Conservation (phyloP, 176 grass and related monocot genomes). For the Oryza coarctata region DNA sequence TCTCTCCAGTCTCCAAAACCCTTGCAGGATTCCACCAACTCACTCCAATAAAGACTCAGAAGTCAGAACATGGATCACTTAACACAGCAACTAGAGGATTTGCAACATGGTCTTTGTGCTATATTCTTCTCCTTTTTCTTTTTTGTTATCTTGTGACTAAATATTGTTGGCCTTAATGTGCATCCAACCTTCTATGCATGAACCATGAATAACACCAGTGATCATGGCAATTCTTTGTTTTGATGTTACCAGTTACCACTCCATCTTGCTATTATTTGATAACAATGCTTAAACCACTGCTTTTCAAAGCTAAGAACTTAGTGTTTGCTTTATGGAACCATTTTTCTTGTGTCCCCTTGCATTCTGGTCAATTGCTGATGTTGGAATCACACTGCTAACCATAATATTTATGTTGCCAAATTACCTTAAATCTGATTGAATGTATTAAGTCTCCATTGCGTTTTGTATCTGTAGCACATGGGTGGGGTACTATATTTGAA, state of each 20-base stretch:
- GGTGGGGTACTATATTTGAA: neutral
- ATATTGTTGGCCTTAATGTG: neutral
- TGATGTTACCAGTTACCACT: neutral
- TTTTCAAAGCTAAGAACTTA: neutral
- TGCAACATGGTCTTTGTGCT: neutral
- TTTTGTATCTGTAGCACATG: neutral
- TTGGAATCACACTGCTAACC: neutral
- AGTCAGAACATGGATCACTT: neutral
- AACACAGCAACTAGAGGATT: neutral
- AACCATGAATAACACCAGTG: neutral
- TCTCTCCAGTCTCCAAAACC: neutral
- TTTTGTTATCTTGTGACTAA: neutral
- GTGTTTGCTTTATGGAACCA: neutral
- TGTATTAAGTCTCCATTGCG: neutral
- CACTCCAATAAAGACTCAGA: neutral
- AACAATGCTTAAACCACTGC: neutral
- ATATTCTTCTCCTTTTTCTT: neutral
- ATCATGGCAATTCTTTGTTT: neutral
- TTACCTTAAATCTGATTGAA: neutral
- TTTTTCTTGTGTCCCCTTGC: neutral
- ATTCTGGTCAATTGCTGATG: neutral
- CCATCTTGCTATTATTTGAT: neutral
- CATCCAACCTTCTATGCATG: neutral
- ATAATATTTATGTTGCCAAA: constrained; percentile 4
- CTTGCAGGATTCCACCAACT: neutral